These are phyloP conservation scores for Penicillium arizonense DNA, from an alignment of 495 filamentous ascomycete species.

Conservation along the genomic window DNA sequence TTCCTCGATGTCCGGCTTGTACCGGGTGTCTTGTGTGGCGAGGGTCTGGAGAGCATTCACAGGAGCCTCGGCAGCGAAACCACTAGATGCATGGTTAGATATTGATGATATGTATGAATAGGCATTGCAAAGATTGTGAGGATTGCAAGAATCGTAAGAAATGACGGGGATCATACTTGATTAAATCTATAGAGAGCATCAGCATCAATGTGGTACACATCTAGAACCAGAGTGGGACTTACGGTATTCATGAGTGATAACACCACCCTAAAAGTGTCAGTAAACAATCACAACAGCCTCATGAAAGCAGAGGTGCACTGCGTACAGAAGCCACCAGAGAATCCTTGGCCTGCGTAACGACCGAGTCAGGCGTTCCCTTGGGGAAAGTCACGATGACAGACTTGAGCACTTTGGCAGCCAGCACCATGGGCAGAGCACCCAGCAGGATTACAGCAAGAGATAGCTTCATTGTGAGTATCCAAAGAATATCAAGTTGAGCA, in stretches of 20 bases:
- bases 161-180: slow-evolving; percentile 39
- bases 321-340: slow-evolving; percentile 67
- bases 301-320: slow-evolving; percentile 5
- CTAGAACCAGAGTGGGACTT: slow-evolving; percentile 23
- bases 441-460: slow-evolving; percentile 45
- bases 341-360: slow-evolving; percentile 68
- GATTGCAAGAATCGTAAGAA: neutral
- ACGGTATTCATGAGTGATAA: slow-evolving; percentile 55
- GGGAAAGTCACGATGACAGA: slow-evolving; percentile 78
- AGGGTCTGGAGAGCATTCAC: slow-evolving; percentile 66
- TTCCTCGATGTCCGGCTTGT: slow-evolving; percentile 71
- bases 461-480: slow-evolving; percentile 54
- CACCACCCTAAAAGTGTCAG: slow-evolving; percentile 22
- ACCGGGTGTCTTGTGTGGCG: slow-evolving; percentile 60
- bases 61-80: slow-evolving; percentile 72
- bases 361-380: slow-evolving; percentile 63
- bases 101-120: too few relatives aligned
- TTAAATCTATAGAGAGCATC: slow-evolving; percentile 37
- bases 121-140: too few relatives aligned
- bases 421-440: slow-evolving; percentile 52
- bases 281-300: neutral
- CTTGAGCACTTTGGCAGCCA: slow-evolving; percentile 61
- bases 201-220: neutral
- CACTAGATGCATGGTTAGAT: slow-evolving; percentile 47
- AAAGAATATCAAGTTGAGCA: neutral